phyloP scores from a whole-genome alignment of 352 stramenopile species.

The Phytophthora tubulina region DNA sequence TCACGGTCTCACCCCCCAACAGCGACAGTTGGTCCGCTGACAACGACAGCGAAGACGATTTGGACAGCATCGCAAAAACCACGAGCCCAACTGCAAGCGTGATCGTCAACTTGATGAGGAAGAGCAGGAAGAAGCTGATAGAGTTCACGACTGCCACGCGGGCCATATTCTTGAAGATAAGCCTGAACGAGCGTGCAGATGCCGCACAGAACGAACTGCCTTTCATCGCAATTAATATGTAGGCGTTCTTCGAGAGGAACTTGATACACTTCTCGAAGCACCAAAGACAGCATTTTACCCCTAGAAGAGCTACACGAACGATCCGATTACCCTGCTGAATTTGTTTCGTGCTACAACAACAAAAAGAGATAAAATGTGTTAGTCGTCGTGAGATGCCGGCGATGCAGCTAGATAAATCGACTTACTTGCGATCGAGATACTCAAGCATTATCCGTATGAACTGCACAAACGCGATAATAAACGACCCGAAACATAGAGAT shows the following conservation, averaged over 20 bases:
- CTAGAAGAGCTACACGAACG: conserved; percentile 87
- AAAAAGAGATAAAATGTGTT: conserved; percentile 3
- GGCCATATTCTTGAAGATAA: conserved; percentile 95
- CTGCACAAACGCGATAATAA: conserved; percentile 98
- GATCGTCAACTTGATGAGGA: conserved; percentile 94
- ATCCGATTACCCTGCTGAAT: conserved; percentile 77
- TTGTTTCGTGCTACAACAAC: conserved; percentile 67
- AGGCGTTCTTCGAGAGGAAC: conserved; percentile 98
- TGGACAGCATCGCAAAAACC: conserved; percentile 64
- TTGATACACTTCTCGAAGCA: conserved; percentile 97
- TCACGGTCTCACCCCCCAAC: conserved; percentile 74
- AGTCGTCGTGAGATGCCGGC: neutral
- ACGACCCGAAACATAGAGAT: conserved; percentile 96
- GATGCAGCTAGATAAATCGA: neutral
- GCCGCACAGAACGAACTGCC: conserved; percentile 88
- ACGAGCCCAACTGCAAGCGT: conserved; percentile 50
- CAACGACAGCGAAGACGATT: conserved; percentile 39
- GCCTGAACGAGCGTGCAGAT: conserved; percentile 93
- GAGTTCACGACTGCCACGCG: conserved; percentile 91
- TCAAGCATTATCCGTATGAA: conserved; percentile 94
- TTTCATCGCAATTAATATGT: conserved; percentile 91
- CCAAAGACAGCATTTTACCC: conserved; percentile 93
- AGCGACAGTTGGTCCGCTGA: conserved; percentile 59
- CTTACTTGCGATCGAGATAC: conserved; percentile 95
- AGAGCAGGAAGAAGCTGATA: conserved; percentile 94